Conservation (phyloP, 768 basidiomycete genomes). For the Obba rivulosa region DNA sequence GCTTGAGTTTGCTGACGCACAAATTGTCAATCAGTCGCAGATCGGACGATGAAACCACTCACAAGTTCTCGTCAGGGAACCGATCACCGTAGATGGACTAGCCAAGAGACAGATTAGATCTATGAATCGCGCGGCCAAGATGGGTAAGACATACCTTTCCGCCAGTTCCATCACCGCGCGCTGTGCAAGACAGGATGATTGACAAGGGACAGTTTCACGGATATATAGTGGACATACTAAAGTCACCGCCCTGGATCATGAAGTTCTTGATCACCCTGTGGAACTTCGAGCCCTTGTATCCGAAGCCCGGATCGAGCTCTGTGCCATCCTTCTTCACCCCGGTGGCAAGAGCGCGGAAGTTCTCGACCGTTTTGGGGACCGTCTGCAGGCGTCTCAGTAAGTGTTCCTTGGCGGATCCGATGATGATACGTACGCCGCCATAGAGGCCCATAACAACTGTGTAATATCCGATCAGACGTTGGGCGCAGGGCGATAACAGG, state of each 20-base stretch:
- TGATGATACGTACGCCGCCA: conserved; percentile 55
- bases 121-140: not conserved
- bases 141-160: conserved; percentile 56
- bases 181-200: conserved; percentile 32
- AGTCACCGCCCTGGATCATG: conserved; percentile 99
- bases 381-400: conserved; percentile 43
- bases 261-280: conserved; percentile 94
- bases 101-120: not conserved
- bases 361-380: conserved; percentile 94
- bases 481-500: not conserved
- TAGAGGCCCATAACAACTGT: conserved; percentile 85
- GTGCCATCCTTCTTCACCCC: conserved; percentile 76
- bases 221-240: conserved; percentile 54
- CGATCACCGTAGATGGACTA: conserved; percentile 87
- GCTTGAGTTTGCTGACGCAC: conserved; percentile 79
- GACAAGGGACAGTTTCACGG: conserved; percentile 1
- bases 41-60: conserved; percentile 19
- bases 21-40: not conserved
- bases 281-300: conserved; percentile 95
- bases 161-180: conserved; percentile 83
- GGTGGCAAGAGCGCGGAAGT: conserved; percentile 91
- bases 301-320: conserved; percentile 64
- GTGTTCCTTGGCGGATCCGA: not conserved
- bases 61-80: conserved; percentile 98
- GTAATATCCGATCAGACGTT: conserved; percentile 1